Conservation (phyloP, 345 rosid genomes). For the Lepidium africanum region DNA sequence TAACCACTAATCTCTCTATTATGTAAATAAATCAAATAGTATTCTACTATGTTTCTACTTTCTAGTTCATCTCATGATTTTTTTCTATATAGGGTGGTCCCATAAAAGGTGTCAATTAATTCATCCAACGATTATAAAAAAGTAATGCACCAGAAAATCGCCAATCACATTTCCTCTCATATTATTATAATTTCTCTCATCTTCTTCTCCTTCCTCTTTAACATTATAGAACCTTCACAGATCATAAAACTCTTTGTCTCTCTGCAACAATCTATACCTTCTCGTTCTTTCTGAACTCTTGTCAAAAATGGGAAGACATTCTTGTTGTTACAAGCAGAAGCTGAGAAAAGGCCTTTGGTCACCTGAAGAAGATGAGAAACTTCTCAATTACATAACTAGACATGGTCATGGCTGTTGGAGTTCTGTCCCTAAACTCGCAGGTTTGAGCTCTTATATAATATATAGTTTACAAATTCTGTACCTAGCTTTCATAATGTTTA, state of each 20-base stretch:
- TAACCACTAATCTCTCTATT: not conserved
- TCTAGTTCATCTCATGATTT: slow-evolving; percentile 1
- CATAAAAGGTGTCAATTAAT: slow-evolving; percentile 20
- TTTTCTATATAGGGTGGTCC: slow-evolving; percentile 13
- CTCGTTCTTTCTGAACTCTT: not conserved
- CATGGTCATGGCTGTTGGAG: slow-evolving; percentile 90
- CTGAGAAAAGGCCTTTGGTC: slow-evolving; percentile 90
- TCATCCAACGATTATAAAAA: slow-evolving; percentile 25
- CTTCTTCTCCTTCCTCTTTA: slow-evolving; percentile 4
- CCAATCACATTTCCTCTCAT: slow-evolving; percentile 21
- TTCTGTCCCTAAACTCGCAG: slow-evolving; percentile 80
- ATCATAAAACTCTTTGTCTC: not conserved
- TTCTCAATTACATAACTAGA: slow-evolving; percentile 58
- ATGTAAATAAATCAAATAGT: not conserved
- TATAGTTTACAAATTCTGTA: not conserved
- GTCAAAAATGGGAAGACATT: slow-evolving; percentile 60
- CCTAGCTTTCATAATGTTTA: not conserved
- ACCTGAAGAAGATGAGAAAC: slow-evolving; percentile 86
- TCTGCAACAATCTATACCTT: slow-evolving; percentile 9
- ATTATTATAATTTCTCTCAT: slow-evolving; percentile 7
- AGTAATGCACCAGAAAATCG: slow-evolving; percentile 21
- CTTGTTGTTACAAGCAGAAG: slow-evolving; percentile 68
- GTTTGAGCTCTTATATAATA: slow-evolving; percentile 19
- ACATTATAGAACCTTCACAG: slow-evolving; percentile 12
- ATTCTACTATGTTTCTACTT: slow-evolving; percentile 4